Conservation (phyloP, 192 early-diverging fungal species). For the Phlyctochytrium bullatum region DNA sequence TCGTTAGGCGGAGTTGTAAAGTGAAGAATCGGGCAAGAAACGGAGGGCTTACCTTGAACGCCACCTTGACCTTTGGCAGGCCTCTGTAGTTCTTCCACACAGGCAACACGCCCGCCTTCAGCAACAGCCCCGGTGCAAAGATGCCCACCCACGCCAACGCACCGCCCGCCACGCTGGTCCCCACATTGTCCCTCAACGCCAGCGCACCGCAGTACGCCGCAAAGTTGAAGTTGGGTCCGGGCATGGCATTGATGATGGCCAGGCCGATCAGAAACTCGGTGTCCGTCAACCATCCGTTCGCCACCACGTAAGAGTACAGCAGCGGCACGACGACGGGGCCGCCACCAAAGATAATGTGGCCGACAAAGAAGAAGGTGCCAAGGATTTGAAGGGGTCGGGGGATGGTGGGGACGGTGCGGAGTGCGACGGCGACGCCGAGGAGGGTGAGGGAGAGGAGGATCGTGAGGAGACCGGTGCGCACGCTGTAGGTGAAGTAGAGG, state of each 20-base stretch:
- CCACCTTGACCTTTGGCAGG: background rate
- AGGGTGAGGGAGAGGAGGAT: slow-evolving; percentile 47
- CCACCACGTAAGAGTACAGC: slow-evolving; percentile 46
- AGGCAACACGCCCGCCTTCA: slow-evolving; percentile 61
- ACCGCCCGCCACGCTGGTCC: slow-evolving; percentile 42
- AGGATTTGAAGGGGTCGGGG: slow-evolving; percentile 29
- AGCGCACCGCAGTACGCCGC: slow-evolving; percentile 65
- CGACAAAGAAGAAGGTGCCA: slow-evolving; percentile 58
- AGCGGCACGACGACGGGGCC: slow-evolving; percentile 65
- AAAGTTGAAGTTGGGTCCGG: slow-evolving; percentile 70
- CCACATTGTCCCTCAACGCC: slow-evolving; percentile 33
- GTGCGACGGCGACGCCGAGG: slow-evolving; percentile 44
- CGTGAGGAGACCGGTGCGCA: slow-evolving; percentile 26
- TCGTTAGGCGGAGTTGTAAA: background rate
- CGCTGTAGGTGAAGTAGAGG: slow-evolving; percentile 15
- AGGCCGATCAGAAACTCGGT: slow-evolving; percentile 63
- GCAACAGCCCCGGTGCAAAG: slow-evolving; percentile 60
- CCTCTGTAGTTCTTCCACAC: slow-evolving; percentile 49
- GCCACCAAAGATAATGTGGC: slow-evolving; percentile 64
- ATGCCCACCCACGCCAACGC: slow-evolving; percentile 59
- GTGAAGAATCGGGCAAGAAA: background rate
- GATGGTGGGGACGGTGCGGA: slow-evolving; percentile 20
- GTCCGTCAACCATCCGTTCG: slow-evolving; percentile 50
- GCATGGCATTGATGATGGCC: slow-evolving; percentile 58
- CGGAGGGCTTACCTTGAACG: slow-evolving; percentile 11